Evolutionary conservation across 208 protist genomes (phyloP), one percentile per base, ranked within the genome.

Genomic region (Lotmaria passim): DNA sequence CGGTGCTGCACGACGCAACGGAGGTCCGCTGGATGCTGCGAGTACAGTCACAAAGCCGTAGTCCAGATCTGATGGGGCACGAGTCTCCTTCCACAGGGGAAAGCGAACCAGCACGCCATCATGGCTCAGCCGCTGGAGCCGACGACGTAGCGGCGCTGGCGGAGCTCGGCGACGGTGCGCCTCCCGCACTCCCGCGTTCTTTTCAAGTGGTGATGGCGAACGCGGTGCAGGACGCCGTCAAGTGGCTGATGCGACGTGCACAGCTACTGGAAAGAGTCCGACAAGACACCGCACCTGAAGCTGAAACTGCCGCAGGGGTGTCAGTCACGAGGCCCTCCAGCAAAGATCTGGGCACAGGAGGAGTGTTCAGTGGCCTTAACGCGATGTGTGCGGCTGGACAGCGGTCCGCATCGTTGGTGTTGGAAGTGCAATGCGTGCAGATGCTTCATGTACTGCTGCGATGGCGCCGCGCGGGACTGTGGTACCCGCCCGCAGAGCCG

Each of bases 371-470:
- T 8, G 53, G 33, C 12, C 6, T 5, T 2, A 21, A 43, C 21
- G 10, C 50, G 26, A 6, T 23, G 24, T 53, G 26, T 8, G 26
- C 43, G 7, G 30, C 52, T 0, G n/a, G 12, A 0, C 69, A 31
- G 10, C 56, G 66, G 0, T 47, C 57, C 15, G 58, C 71, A 8
- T 55, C 61, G 46, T 77, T 86, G 28, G 12, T 30, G 7, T 41
- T 79, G 6, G 69, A 68, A 14, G 69, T 87, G n/a, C 81, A 93
- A 72, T 72, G 78, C 19, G 73, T 84, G 17, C 89, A 94, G 59
- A 38, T 90, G 10, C 39, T 91, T 3, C 89, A 94, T 64, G 63
- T 87, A 12, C 53, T 94, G 7, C 46, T 94, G 59, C 89, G 86
- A 7, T 73, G 86, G 33, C 76, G 73, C 48, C 65, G 81, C 3